Evolutionary conservation across 352 stramenopile genomes (phyloP).

Genomic region (Phytopythium aichiense): DNA sequence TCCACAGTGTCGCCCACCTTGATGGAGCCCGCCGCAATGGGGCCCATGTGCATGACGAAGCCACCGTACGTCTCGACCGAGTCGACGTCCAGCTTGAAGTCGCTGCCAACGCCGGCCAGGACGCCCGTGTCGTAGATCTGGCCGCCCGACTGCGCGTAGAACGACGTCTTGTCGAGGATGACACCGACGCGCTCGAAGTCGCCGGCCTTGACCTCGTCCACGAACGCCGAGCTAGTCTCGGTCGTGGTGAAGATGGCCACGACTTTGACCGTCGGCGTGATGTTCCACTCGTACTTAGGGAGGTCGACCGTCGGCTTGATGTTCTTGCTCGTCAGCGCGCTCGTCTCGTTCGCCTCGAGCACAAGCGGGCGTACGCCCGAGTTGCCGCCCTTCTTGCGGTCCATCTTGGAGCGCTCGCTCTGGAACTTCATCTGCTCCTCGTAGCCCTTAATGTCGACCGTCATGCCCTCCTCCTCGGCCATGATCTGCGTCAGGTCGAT

Average conservation of each 20-base stretch:
- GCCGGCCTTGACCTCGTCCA: constrained; percentile 61
- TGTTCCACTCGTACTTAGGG: constrained; percentile 94
- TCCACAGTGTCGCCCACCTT: constrained; percentile 25
- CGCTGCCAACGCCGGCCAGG: constrained; percentile 30
- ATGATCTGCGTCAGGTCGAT: constrained; percentile 73
- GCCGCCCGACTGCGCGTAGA: constrained; percentile 98
- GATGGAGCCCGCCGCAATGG: constrained; percentile 55
- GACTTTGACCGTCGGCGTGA: constrained; percentile 78
- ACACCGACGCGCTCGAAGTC: constrained; percentile 92
- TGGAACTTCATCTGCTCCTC: constrained; percentile 39
- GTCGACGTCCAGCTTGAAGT: constrained; percentile 39
- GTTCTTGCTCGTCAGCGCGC: constrained; percentile 71
- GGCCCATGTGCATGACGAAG: constrained; percentile 38
- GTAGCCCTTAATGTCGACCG: constrained; percentile 53
- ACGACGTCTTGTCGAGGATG: constrained; percentile 96
- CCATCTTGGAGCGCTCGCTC: constrained; percentile 60
- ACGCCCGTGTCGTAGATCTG: constrained; percentile 94
- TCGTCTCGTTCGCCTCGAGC: constrained; percentile 92
- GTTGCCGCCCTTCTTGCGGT: constrained; percentile 80
- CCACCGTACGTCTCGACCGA: constrained; percentile 13
- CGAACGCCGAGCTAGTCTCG: constrained; percentile 80
- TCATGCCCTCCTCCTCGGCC: constrained; percentile 48
- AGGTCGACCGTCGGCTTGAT: constrained; percentile 91
- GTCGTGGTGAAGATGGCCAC: constrained; percentile 94
- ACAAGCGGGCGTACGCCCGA: constrained; percentile 35